Base-by-base conservation (phyloP, 768 basidiomycete genomes). In the Suillus lakei region DNA sequence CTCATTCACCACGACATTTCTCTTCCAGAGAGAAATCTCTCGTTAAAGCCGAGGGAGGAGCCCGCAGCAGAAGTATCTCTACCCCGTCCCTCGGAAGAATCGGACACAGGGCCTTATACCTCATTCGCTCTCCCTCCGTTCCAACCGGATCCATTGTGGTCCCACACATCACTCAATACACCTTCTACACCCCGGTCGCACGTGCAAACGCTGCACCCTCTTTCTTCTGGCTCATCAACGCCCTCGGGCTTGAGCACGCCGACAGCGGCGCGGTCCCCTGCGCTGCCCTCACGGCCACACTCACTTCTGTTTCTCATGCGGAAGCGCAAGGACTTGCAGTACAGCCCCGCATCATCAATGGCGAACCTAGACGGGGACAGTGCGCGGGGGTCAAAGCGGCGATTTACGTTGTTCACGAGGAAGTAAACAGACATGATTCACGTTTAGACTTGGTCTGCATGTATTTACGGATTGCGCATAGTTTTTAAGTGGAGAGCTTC, bases 271-370 rank as follows among this genome's bases (percentile, higher is more conserved):
- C 69, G 68, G 53, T 12, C 63, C 13, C 60, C 53, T n/a, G 67
- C 69, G n/a, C 71, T 67, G 21, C 69, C 70, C 64, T 69, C 72
- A n/a, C 67, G 73, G 30, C 72, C 75, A 59, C 69, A 71, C 38
- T 77, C 75, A 0, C 70, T 76, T 18, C 65, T 76, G 41, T 76
- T 77, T 67, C 72, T 74, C 64, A 76, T 74, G 71, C 76, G 76
- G 59, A 77, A 73, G 66, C 65, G 62, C 43, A 68, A 65, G 48
- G 72, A 67, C 5, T 21, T 41, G 34, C 69, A 73, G 0, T 61
- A 64, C 59, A 76, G 74, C 54, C 74, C 76, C 2, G 50, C 68
- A 30, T 74, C 74, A 30, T 75, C 74, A 13, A 67, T 71, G 1
- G 18, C 68, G 15, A 62, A 69, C 21, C 61, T 73, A 6, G 73